Percentiles rank a stretch among this genome's conserved stretches.
Evolutionary conservation across 2,329 filamentous ascomycete species (phyloP).

Genomic region (Trichoderma koningiopsis): DNA sequence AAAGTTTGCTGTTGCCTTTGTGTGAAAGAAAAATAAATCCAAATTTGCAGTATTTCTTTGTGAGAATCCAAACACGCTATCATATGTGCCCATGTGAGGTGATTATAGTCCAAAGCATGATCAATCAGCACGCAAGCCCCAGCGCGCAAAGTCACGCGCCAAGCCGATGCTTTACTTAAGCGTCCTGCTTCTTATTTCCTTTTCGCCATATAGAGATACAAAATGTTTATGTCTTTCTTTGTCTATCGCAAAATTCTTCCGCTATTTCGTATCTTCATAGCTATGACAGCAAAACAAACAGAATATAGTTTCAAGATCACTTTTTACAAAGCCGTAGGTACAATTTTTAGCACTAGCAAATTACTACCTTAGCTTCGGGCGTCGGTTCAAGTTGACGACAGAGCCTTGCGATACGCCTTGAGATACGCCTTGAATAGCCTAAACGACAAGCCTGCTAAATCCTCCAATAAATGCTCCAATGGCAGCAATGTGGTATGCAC

Average conservation of each 20-base stretch:
- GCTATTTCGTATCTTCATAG: not conserved
- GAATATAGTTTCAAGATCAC: not conserved
- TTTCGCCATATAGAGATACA: not conserved
- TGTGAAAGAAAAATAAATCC: not conserved
- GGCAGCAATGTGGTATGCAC: not conserved
- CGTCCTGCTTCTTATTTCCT: not conserved
- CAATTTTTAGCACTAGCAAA: not conserved
- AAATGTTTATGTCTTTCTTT: not conserved
- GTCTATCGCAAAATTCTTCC: not conserved
- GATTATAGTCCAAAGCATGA: not conserved
- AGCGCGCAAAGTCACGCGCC: conserved; percentile 20
- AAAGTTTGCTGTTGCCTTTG: not conserved
- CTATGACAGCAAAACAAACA: not conserved
- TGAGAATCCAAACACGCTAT: not conserved
- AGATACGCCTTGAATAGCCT: not conserved
- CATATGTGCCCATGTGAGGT: conserved; percentile 10
- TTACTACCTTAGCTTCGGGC: not conserved
- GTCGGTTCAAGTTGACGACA: not conserved
- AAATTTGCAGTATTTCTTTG: not conserved
- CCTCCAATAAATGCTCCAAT: not conserved
- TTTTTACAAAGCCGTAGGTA: not conserved
- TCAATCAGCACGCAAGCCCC: not conserved
- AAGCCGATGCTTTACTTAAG: conserved; percentile 17
- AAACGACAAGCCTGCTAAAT: not conserved
- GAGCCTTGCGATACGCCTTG: not conserved